Evolutionary conservation across 768 basidiomycete species (phyloP).

Genomic region (Trametes coccinea): DNA sequence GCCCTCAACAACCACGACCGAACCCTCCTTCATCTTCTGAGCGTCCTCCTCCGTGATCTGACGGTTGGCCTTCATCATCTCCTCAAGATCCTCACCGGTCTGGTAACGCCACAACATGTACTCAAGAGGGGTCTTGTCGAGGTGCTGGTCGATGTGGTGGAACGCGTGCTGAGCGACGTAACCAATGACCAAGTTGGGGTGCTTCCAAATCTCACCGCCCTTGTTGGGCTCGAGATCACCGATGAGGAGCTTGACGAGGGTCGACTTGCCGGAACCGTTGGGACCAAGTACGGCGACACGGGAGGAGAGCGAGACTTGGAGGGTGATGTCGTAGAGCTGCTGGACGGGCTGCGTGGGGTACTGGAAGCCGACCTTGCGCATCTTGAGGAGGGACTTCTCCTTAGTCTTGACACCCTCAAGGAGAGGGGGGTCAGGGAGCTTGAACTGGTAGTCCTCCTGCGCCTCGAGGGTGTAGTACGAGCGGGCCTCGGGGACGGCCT

Average conservation of each 20-base stretch:
- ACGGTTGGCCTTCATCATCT: conserved; percentile 89
- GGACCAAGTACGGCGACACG: conserved; percentile 98
- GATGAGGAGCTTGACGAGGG: conserved; percentile 94
- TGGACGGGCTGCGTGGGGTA: conserved; percentile 85
- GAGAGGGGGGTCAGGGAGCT: conserved; percentile 94
- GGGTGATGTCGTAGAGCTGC: conserved; percentile 91
- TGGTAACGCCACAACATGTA: conserved; percentile 99
- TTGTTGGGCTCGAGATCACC: conserved; percentile 96
- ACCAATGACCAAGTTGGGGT: conserved; percentile 98
- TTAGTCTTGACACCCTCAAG: conserved; percentile 99
- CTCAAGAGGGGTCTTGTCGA: conserved; percentile 98
- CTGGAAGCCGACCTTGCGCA: conserved; percentile 98
- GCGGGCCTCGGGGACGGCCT: conserved; percentile 94
- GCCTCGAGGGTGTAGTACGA: conserved; percentile 97
- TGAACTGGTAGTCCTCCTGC: conserved; percentile 97
- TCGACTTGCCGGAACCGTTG: conserved; percentile 98
- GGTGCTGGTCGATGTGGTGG: conserved; percentile 98
- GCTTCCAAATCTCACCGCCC: conserved; percentile 98
- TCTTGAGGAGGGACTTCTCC: conserved; percentile 95
- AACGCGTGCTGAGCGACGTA: conserved; percentile 99
- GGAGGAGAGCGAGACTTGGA: conserved; percentile 96
- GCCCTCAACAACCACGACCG: conserved; percentile 82
- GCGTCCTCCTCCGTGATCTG: conserved; percentile 85
- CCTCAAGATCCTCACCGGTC: conserved; percentile 98
- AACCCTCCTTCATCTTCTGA: conserved; percentile 97